Evolutionary conservation across 1,139 yeast species (phyloP).

Genomic region (Kodamaea ohmeri): DNA sequence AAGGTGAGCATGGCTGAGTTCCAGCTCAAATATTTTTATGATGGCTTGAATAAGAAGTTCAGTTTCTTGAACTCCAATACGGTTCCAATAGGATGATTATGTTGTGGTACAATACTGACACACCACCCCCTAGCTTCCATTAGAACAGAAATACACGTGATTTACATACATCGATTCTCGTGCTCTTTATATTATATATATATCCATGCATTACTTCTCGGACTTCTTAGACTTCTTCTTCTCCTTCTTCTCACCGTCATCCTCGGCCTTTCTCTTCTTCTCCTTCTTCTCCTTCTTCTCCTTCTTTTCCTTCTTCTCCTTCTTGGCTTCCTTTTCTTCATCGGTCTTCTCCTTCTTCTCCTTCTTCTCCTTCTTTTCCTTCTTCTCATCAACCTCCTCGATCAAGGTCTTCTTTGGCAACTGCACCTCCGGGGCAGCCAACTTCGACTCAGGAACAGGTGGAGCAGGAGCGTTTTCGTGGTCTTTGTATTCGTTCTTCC

Average conservation of each 20-base stretch:
- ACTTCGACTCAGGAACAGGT: conserved; percentile 46
- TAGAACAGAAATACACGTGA: neutral
- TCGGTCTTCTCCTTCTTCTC: conserved; percentile 31
- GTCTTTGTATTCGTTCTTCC: conserved; percentile 88
- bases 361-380: conserved; percentile 31
- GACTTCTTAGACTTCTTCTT: conserved; percentile 42
- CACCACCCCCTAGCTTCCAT: no score
- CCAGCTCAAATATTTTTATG: conserved; percentile 20
- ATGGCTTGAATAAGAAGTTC: conserved; percentile 18
- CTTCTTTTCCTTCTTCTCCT: conserved; percentile 62
- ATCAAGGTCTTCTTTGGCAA: conserved; percentile 49
- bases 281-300: conserved; percentile 41
- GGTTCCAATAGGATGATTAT: no score
- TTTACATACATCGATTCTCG: neutral
- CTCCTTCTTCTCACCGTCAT: conserved; percentile 13
- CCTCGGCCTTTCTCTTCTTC: conserved; percentile 36
- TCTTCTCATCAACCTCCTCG: conserved; percentile 37
- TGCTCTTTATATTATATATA: neutral
- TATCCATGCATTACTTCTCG: conserved; percentile 13
- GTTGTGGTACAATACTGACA: no score
- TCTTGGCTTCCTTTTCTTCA: conserved; percentile 62
- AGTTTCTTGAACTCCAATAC: conserved; percentile 10
- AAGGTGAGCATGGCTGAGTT: conserved; percentile 24
- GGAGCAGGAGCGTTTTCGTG: conserved; percentile 66
- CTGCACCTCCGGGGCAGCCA: conserved; percentile 50